A percentile compares a stretch with the other conserved stretches of the same genome.
These are phyloP conservation scores for Zymoseptoria passerinii DNA, from an alignment of 2,329 filamentous ascomycete species.

Conservation along the genomic window DNA sequence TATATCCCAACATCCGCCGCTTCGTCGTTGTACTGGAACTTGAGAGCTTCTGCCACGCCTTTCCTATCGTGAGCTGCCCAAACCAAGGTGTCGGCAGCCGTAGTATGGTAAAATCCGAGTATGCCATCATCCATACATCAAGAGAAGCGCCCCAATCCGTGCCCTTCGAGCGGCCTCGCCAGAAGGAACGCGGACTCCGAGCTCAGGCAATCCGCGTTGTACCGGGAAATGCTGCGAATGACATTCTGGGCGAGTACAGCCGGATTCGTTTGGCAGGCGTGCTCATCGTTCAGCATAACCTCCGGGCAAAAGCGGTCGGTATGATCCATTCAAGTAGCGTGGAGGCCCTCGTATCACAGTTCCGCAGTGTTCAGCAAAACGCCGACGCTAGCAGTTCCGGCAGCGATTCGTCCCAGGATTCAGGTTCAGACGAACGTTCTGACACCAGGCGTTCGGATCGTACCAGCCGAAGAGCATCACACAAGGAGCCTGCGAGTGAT, in stretches of 20 bases:
- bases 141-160: conserved; percentile 6
- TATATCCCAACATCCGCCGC: conserved; percentile 19
- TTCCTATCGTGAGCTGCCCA: conserved; percentile 22
- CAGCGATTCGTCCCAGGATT: background rate
- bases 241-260: conserved; percentile 4
- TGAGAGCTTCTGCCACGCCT: conserved; percentile 11
- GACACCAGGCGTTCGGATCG: background rate
- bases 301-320: conserved; percentile 18
- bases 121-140: conserved; percentile 22
- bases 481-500: background rate
- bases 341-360: background rate
- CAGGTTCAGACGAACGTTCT: background rate
- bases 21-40: conserved; percentile 22
- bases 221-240: background rate
- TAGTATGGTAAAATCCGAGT: conserved; percentile 16
- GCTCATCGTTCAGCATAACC: conserved; percentile 19
- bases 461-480: background rate
- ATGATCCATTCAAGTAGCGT: conserved; percentile 4
- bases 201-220: conserved; percentile 11
- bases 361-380: no score
- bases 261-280: conserved; percentile 7
- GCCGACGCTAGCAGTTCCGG: no score
- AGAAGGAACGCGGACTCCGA: conserved; percentile 8
- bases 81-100: conserved; percentile 15
- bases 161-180: conserved; percentile 3